These are phyloP conservation scores for Cyclostephanos invisitatus DNA, from an alignment of 108 stramenopile genomes.

Conservation along the genomic window DNA sequence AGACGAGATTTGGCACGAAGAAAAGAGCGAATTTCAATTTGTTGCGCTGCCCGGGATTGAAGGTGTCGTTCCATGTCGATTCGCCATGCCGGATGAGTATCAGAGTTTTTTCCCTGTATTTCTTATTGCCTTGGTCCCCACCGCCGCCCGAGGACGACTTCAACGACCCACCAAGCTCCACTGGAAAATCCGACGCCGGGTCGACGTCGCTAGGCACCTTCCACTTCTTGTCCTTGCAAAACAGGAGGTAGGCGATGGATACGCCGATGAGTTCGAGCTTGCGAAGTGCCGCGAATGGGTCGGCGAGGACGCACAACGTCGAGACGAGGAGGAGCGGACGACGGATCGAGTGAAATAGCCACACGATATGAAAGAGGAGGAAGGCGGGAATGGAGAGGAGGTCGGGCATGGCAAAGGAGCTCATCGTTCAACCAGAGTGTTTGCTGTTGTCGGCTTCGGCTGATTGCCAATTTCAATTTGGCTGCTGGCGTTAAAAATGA, in stretches of 20 bases:
- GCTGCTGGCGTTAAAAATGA: no score
- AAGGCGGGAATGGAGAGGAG: constrained; percentile 45
- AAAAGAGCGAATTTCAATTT: constrained; percentile 56
- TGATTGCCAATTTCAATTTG: no score
- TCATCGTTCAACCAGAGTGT: neutral
- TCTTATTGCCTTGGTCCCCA: constrained; percentile 15
- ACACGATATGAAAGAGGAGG: constrained; percentile 51
- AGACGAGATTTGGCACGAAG: constrained; percentile 76
- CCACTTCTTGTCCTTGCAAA: constrained; percentile 82
- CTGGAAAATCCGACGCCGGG: constrained; percentile 54
- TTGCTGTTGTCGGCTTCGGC: no score
- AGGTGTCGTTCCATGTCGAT: constrained; percentile 90
- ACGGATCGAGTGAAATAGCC: constrained; percentile 55
- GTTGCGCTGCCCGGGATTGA: constrained; percentile 83
- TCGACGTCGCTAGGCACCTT: constrained; percentile 55
- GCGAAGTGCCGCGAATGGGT: constrained; percentile 60
- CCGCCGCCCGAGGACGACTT: constrained; percentile 3
- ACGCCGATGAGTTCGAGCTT: constrained; percentile 62
- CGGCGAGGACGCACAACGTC: constrained; percentile 55
- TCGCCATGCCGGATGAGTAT: constrained; percentile 87
- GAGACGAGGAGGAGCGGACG: constrained; percentile 67
- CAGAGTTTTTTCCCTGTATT: constrained; percentile 71
- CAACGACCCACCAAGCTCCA: constrained; percentile 32
- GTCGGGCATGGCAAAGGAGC: neutral
- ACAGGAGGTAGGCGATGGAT: constrained; percentile 59